Conservation (phyloP, 2,329 filamentous ascomycete genomes). For the Aspergillus pseudoviridinutans region DNA sequence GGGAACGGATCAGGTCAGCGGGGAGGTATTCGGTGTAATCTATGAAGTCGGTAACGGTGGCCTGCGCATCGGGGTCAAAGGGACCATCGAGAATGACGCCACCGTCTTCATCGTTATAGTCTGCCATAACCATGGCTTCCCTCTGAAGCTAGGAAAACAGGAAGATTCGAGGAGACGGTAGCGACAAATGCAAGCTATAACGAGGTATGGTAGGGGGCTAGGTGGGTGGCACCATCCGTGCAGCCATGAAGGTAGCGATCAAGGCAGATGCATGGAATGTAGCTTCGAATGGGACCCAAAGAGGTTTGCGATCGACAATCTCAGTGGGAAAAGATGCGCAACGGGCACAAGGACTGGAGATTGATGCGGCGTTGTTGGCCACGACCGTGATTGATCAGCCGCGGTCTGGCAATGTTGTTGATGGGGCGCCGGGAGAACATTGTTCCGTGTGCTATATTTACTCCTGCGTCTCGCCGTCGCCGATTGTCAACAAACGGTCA, state of each 20-base stretch:
- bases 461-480: not conserved
- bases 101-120: constrained; percentile 40
- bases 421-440: not conserved
- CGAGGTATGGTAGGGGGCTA: constrained; percentile 7
- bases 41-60: constrained; percentile 63
- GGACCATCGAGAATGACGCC: constrained; percentile 46
- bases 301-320: not conserved
- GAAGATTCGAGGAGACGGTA: constrained; percentile 6
- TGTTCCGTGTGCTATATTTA: not conserved
- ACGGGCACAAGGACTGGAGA: not conserved
- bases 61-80: constrained; percentile 61
- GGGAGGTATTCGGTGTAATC: constrained; percentile 68
- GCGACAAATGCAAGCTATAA: constrained; percentile 7
- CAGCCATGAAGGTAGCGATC: constrained; percentile 17
- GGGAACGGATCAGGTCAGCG: constrained; percentile 59
- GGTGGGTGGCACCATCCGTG: constrained; percentile 19
- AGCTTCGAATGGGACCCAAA: constrained; percentile 6
- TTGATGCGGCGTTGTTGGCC: not conserved
- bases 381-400: not conserved
- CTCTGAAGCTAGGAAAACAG: constrained; percentile 17
- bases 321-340: not conserved
- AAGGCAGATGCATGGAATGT: constrained; percentile 11
- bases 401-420: not conserved
- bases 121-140: constrained; percentile 33
- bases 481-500: not conserved